phyloP scores from a whole-genome alignment of 2,329 filamentous ascomycete species.

The Colletotrichum tofieldiae region DNA sequence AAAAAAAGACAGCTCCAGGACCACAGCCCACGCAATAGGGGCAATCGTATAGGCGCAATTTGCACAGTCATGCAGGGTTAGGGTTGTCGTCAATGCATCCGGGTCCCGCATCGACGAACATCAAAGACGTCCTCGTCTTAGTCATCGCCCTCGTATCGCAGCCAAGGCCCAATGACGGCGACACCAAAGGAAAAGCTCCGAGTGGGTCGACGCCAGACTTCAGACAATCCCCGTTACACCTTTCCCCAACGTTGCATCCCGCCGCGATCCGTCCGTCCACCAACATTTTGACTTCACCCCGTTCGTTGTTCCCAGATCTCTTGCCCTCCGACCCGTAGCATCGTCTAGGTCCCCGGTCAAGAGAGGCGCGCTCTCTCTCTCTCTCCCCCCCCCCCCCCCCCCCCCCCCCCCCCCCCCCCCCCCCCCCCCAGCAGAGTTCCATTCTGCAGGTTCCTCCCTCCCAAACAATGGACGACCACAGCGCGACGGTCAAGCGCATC shows the following conservation, averaged over 20 bases:
- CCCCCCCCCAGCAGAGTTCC: conserved; percentile 18
- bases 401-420: no score
- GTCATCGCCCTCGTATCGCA: conserved; percentile 19
- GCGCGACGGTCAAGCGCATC: conserved; percentile 60
- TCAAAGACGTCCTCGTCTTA: conserved; percentile 1
- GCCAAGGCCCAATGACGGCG: conserved; percentile 15
- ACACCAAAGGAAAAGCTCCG: conserved; percentile 1
- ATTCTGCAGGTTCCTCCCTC: background rate
- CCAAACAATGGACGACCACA: conserved; percentile 60
- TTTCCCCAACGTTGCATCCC: conserved; percentile 12
- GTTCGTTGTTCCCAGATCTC: conserved; percentile 10
- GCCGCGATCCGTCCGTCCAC: background rate
- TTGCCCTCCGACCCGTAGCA: background rate
- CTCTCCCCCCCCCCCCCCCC: no score
- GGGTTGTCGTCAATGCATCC: conserved; percentile 21
- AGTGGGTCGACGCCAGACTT: conserved; percentile 21
- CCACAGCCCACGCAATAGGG: background rate
- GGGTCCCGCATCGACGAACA: background rate
- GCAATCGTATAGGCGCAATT: background rate
- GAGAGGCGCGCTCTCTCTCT: background rate
- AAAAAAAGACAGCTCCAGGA: background rate
- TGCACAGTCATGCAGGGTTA: conserved; percentile 32
- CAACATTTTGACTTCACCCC: conserved; percentile 9
- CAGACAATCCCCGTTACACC: conserved; percentile 33
- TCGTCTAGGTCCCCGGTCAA: background rate